Percentiles rank a stretch among this genome's conserved stretches.
phyloP scores from a whole-genome alignment of 805 yeast species.

The Peterozyma toletana region DNA sequence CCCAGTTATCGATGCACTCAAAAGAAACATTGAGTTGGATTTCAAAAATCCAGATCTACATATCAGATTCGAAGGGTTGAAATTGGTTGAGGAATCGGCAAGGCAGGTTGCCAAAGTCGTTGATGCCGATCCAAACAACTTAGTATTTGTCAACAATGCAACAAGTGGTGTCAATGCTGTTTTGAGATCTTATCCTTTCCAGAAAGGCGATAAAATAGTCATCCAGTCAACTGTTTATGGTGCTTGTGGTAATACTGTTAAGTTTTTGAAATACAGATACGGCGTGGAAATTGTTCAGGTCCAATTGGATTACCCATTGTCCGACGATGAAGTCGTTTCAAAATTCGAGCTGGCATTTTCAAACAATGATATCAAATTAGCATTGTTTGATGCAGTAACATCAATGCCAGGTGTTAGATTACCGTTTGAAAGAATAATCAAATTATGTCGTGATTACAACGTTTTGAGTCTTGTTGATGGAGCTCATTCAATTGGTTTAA shows the following conservation, averaged over 20 bases:
- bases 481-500: constrained; percentile 60
- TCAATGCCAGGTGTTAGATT: constrained; percentile 58
- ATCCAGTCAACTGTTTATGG: constrained; percentile 43
- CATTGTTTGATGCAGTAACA: constrained; percentile 49
- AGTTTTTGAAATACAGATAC: constrained; percentile 26
- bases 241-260: constrained; percentile 45
- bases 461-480: constrained; percentile 61
- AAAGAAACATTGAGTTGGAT: constrained; percentile 20
- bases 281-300: constrained; percentile 30
- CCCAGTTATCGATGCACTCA: constrained; percentile 32
- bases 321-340: constrained; percentile 30
- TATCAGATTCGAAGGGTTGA: constrained; percentile 19
- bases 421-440: constrained; percentile 45
- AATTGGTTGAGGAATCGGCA: constrained; percentile 26
- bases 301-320: constrained; percentile 34
- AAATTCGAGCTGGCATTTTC: constrained; percentile 21
- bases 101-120: constrained; percentile 33
- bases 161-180: constrained; percentile 53
- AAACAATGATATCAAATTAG: constrained; percentile 26
- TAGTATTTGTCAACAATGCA: constrained; percentile 54
- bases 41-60: constrained; percentile 41
- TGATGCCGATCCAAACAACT: constrained; percentile 35
- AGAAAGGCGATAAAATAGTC: constrained; percentile 44
- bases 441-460: constrained; percentile 35
- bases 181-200: constrained; percentile 44